Percentiles rank a stretch among this genome's conserved stretches.
These are phyloP conservation scores for Pseudognaphalium luteoalbum DNA, from an alignment of 129 eudicot species.

Conservation along the genomic window DNA sequence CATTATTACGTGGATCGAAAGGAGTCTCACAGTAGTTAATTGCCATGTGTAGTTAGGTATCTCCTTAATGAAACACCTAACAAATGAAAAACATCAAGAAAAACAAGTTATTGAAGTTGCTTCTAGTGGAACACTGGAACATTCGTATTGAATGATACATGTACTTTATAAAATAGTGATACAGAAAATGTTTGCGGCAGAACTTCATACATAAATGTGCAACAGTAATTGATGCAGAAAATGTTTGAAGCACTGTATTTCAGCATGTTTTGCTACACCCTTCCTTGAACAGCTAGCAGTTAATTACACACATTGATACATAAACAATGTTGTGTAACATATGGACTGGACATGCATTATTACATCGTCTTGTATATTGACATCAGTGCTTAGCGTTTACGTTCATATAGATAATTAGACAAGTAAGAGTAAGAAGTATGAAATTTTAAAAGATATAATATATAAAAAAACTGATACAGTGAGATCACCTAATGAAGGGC, in stretches of 20 bases:
- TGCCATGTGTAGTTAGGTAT: not conserved
- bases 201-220: no score
- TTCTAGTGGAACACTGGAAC: not conserved
- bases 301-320: not conserved
- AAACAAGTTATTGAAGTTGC: not conserved
- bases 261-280: not conserved
- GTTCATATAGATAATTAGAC: conserved; percentile 4
- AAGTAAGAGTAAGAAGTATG: not conserved
- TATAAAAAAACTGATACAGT: not conserved
- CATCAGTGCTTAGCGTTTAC: not conserved
- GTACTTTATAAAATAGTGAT: no score
- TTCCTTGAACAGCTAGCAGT: not conserved
- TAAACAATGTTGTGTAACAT: not conserved
- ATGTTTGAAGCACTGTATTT: not conserved
- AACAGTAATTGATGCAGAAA: not conserved
- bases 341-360: not conserved
- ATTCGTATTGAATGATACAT: no score
- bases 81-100: not conserved
- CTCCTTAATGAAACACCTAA: not conserved
- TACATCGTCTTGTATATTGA: not conserved
- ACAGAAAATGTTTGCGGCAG: no score
- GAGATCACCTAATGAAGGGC: not conserved
- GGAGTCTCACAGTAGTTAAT: not conserved
- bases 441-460: not conserved
- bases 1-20: not conserved